Conservation (phyloP, 2,329 filamentous ascomycete genomes). For the Calycina herbarum region DNA sequence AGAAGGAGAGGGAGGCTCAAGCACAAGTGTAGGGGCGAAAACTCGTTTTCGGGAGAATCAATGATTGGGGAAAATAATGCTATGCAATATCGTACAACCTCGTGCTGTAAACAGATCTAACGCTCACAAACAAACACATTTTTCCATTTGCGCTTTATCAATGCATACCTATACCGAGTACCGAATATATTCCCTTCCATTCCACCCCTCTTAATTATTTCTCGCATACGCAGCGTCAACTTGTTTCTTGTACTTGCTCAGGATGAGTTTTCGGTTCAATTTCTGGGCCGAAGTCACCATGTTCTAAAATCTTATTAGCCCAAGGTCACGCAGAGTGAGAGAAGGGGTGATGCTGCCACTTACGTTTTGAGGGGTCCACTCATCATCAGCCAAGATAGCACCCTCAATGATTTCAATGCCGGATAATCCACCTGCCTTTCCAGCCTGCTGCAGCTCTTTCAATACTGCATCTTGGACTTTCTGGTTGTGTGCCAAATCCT, state of each 20-base stretch:
- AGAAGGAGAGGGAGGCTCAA: too few species aligned
- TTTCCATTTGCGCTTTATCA: background rate
- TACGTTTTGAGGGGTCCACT: conserved; percentile 85
- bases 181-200: background rate
- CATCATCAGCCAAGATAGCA: conserved; percentile 77
- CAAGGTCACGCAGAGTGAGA: too few species aligned
- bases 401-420: conserved; percentile 74
- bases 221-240: conserved; percentile 45
- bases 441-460: conserved; percentile 68
- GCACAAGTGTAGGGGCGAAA: too few species aligned
- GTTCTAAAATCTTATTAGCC: conserved; percentile 43
- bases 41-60: too few species aligned
- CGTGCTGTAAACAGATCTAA: too few species aligned
- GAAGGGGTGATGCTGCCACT: conserved; percentile 40
- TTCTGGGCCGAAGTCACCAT: conserved; percentile 71
- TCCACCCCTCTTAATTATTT: conserved; percentile 17
- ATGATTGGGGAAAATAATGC: too few species aligned
- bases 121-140: too few species aligned
- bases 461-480: conserved; percentile 62
- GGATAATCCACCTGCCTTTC: conserved; percentile 64
- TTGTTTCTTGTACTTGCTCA: conserved; percentile 60
- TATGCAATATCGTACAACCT: too few species aligned
- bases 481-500: conserved; percentile 65
- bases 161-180: conserved; percentile 2
- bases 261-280: conserved; percentile 67